A percentile compares a stretch with the other conserved stretches of the same genome.
phyloP scores from a whole-genome alignment of 2,329 filamentous ascomycete genomes.

The Fusarium guadeloupense region DNA sequence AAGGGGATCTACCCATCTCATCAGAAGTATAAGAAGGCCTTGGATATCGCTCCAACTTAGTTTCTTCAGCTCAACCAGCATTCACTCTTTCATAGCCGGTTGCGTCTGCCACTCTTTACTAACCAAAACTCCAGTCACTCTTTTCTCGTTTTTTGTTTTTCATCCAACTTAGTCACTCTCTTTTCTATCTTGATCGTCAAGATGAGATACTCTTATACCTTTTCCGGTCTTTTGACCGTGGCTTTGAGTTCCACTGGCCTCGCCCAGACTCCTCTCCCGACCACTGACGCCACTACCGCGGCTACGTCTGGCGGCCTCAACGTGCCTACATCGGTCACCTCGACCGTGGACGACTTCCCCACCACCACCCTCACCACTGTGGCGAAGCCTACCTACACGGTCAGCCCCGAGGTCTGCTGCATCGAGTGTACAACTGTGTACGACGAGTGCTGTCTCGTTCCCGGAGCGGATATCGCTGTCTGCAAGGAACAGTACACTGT shows the following conservation, averaged over 20 bases:
- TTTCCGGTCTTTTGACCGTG: constrained; percentile 35
- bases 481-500: constrained; percentile 21
- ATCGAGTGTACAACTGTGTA: constrained; percentile 27
- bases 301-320: constrained; percentile 10
- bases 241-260: constrained; percentile 17
- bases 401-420: constrained; percentile 4
- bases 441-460: constrained; percentile 11
- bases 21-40: constrained; percentile 26
- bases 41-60: constrained; percentile 4
- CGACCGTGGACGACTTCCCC: neutral
- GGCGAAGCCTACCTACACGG: constrained; percentile 8
- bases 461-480: constrained; percentile 1
- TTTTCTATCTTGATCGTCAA: neutral
- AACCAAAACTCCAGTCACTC: constrained; percentile 10
- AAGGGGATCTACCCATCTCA: neutral
- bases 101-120: constrained; percentile 33
- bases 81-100: constrained; percentile 30
- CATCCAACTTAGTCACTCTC: constrained; percentile 27
- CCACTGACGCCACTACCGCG: neutral
- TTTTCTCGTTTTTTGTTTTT: constrained; percentile 14
- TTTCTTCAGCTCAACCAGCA: constrained; percentile 33
- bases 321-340: constrained; percentile 13
- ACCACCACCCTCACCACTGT: constrained; percentile 17
- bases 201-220: constrained; percentile 33
- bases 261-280: constrained; percentile 7